Base-by-base conservation (phyloP, 192 early-diverging fungal genomes). In the Chytriomyces sp. region DNA sequence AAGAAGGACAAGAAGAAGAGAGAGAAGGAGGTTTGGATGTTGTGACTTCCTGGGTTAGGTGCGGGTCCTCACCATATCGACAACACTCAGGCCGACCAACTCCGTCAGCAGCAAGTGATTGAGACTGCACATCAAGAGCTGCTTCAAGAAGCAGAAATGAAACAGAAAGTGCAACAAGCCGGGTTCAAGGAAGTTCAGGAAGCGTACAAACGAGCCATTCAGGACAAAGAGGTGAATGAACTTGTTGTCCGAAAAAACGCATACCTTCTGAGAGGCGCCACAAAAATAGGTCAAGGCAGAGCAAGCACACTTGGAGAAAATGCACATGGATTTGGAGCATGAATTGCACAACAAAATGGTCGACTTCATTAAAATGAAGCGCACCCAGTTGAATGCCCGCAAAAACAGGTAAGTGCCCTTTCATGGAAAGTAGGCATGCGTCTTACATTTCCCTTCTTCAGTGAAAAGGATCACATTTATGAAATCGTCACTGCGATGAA, bases 171-270 rank as follows among this genome's bases (percentile, higher is more conserved):
- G 65, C 33, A 55, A 34, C 65, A 68, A 68, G 52, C 52, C 36
- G 52, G 65, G 36, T 56, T 37, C 30, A 7, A 38, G 10, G 65
- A 68, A 53, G 65, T 68, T 7, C 26, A 68, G 34, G 34, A 52
- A 4, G 65, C 28, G 7, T 68, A 56, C 54, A 25, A 4, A 34
- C n/a, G 39, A 32, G 65, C 65, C 19, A 17, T 68, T 17, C 14
- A 53, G n/a, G 6, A 19, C 6, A 68, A 68, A 39, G 28, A 49
- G 63, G 63, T 65, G 19, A 7, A 44, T 44, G 63, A n/a, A 65
- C 10, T 65, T 65, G 1, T 36, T 3, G 28, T 4, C 12, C 1
- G 17, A 22, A 2, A 34, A 12, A 4, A 49, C 14, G 17, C 0
- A 0, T 1, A n/a, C 44, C 1, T n/a, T 2, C 2, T 49, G 2